Evolutionary conservation across 1,284 basidiomycete genomes (phyloP), one percentile per base, ranked within the genome.

Genomic region (Moesziomyces sp.): DNA sequence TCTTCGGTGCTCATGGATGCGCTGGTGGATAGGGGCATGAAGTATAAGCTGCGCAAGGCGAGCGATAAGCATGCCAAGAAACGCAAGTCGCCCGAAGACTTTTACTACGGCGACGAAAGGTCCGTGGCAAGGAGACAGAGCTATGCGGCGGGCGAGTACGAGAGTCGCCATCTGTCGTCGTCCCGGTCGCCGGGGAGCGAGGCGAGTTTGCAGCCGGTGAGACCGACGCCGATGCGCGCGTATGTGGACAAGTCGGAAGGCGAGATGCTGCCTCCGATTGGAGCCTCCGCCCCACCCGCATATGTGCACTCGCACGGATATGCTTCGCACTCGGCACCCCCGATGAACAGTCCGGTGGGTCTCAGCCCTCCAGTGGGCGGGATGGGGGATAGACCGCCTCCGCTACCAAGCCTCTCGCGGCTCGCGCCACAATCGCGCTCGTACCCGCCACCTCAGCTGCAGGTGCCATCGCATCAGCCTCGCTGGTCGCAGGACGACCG

Each of bases 21-120:
- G 5, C 57, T 72, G 11, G 74, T 67, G 24, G 70, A 74, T 14
- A 28, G 62, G 19, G 62, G 69, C 2, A 70, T 76, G 57, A 71
- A 74, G 58, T 66, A 66, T 57, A 71, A 69, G 64, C 42, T 76
- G 49, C 35, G 69, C 14, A 74, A 70, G 46, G 62, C 66, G 7
- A 58, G 56, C 43, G 58, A 56, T 19, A 69, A 66, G 56, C 47
- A 52, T 33, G 58, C 54, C 35, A 71, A 74, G 56, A 74, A 74
- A 66, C 47, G 71, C 18, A 74, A 74, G 52, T 47, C 52, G 13
- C 63, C 69, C 26, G 64, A 73, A 21, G 64, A 62, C 33, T 67
- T 63, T 24, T 58, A 67, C 46, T 62, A 72, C 19, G 58, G 58
- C 7, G 69, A 73, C 44, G 63, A 58, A 16, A 35, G 59, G 42